Base-by-base conservation (phyloP, 768 basidiomycete species). In the Pholiota conissans region DNA sequence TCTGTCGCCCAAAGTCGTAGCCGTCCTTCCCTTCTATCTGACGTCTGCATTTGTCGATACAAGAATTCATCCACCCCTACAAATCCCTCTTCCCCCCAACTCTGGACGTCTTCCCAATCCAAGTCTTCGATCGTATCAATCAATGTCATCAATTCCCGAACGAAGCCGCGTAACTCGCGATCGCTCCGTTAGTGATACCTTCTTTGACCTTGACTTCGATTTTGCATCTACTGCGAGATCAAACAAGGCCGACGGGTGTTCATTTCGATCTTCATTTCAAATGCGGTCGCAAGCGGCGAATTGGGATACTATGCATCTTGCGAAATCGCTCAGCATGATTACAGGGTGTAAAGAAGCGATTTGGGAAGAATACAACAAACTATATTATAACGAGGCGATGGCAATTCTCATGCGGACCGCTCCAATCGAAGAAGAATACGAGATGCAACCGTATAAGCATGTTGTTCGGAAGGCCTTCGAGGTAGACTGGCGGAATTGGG, bases 341-440 rank as follows among this genome's bases (percentile, higher is more conserved):
- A 64, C 69, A 24, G 82, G 79, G 14, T 91, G 88, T 73, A 89
- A 89, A 64, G 87, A 88, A 37, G 82, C 85, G 18, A 82, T 92
- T 37, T 88, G 82, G 82, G 69, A 71, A 20, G 85, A 86, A 67
- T 91, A 89, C 66, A 71, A 81, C 45, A 74, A 72, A 52, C 67
- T 88, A 1, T 79, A 76, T 39, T 75, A 75, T 24, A 64, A 71
- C 7, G 73, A 75, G 34, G 69, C 75, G n/a, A 72, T 73, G 24
- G 72, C 68, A 7, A 62, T 75, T 46, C 71, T 79, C 48, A 67
- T 73, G 51, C 71, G 75, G 10, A 74, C 73, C 8, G 67, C 70
- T 29, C 73, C 71, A 11, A 61, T 64, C 24, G 68, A 65, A 20
- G 69, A 73, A 47, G 68, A 62, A 10, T 59, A 65, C 9, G 49